Evolutionary conservation across 1,284 basidiomycete genomes (phyloP).

Genomic region (Laetiporus sulphureus): DNA sequence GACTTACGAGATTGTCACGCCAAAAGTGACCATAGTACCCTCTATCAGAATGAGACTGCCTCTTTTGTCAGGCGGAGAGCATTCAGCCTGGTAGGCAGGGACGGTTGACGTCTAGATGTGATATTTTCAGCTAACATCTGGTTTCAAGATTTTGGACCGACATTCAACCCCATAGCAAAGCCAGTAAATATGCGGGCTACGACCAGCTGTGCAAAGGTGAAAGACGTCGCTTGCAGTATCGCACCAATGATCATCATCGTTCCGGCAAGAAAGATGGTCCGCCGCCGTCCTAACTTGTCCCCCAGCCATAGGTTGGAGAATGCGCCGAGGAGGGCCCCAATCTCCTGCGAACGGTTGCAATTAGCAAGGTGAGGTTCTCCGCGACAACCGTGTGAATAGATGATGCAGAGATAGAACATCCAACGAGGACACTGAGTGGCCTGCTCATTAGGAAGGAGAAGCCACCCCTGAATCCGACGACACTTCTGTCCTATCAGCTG

Average conservation of each 20-base stretch:
- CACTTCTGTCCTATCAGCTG: slow-evolving; percentile 6
- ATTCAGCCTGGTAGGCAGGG: slow-evolving; percentile 61
- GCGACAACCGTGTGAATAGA: no score
- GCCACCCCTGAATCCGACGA: no score
- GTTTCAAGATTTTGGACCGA: slow-evolving; percentile 26
- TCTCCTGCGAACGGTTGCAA: slow-evolving; percentile 35
- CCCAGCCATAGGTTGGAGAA: slow-evolving; percentile 49
- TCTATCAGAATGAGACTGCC: slow-evolving; percentile 67
- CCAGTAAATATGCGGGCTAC: slow-evolving; percentile 59
- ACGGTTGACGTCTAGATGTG: slow-evolving; percentile 59
- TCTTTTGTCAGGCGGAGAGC: slow-evolving; percentile 51
- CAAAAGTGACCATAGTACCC: slow-evolving; percentile 62
- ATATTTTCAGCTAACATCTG: no score
- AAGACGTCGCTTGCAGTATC: slow-evolving; percentile 49
- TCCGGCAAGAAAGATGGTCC: slow-evolving; percentile 46
- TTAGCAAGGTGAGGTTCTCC: no score
- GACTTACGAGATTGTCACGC: slow-evolving; percentile 62
- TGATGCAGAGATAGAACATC: no score
- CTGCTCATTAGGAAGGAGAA: no score
- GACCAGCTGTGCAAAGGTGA: slow-evolving; percentile 48
- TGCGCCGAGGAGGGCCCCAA: slow-evolving; percentile 46
- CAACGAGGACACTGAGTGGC: no score
- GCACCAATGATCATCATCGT: slow-evolving; percentile 60
- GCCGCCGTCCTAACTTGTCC: slow-evolving; percentile 45
- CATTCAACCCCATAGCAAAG: slow-evolving; percentile 64